These are phyloP conservation scores for Aspergillus sp. DNA, from an alignment of 2,329 filamentous ascomycete genomes.

Conservation along the genomic window DNA sequence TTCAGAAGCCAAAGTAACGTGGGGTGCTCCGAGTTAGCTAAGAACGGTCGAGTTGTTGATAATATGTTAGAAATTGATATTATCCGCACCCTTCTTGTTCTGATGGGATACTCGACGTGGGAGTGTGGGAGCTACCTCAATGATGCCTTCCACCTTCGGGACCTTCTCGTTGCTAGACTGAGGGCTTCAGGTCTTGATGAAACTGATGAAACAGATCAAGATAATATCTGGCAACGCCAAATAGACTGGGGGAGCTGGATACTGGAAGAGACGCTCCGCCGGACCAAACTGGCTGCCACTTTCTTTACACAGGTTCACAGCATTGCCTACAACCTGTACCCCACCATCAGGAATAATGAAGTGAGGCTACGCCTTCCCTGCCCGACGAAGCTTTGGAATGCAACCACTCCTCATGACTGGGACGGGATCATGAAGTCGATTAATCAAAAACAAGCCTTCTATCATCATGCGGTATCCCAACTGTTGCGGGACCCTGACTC, in stretches of 20 bases:
- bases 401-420: background rate
- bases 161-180: background rate
- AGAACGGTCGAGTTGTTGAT: background rate
- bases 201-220: background rate
- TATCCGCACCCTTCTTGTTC: background rate
- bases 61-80: background rate
- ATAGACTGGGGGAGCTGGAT: background rate
- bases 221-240: background rate
- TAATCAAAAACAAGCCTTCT: background rate
- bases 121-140: background rate
- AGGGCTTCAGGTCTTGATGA: background rate
- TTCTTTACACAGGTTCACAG: background rate
- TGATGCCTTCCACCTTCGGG: background rate
- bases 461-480: background rate
- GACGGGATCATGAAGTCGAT: background rate
- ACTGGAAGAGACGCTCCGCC: background rate
- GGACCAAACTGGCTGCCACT: background rate
- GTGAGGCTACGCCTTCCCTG: background rate
- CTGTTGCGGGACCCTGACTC: background rate
- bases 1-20: too few relatives aligned
- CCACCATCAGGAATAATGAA: background rate
- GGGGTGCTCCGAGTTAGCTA: too few relatives aligned
- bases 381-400: background rate
- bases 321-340: background rate
- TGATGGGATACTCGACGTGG: background rate